These are phyloP conservation scores for Tricholoma terreum DNA, from an alignment of 768 basidiomycete species.

Conservation along the genomic window DNA sequence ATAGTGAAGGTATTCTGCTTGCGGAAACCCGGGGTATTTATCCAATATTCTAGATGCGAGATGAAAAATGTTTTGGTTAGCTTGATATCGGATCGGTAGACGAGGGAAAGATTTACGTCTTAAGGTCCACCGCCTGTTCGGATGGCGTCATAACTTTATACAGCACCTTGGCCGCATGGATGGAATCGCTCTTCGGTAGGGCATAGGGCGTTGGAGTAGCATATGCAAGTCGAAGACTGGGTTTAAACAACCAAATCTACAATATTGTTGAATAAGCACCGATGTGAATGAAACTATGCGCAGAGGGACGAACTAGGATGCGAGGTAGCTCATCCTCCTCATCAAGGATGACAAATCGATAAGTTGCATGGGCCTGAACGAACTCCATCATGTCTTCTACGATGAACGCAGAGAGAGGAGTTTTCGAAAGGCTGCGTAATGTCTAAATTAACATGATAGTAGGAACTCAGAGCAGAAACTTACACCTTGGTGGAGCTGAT, in stretches of 20 bases:
- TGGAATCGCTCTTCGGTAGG: conserved; percentile 59
- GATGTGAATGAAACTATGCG: background rate
- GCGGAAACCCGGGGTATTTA: conserved; percentile 78
- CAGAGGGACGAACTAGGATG: conserved; percentile 59
- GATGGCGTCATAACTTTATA: conserved; percentile 74
- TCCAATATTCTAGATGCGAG: conserved; percentile 46
- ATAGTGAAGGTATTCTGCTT: conserved; percentile 86
- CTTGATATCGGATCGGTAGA: background rate
- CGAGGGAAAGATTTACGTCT: conserved; percentile 37
- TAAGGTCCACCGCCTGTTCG: conserved; percentile 49
- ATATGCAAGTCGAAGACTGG: conserved; percentile 78
- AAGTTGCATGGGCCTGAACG: conserved; percentile 88
- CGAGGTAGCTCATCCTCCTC: conserved; percentile 81
- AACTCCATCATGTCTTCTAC: conserved; percentile 90
- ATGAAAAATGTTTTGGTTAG: background rate
- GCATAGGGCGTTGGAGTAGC: conserved; percentile 50
- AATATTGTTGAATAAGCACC: conserved; percentile 1
- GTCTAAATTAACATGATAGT: conserved; percentile 3
- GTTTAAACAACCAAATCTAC: conserved; percentile 95
- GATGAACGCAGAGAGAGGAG: conserved; percentile 83
- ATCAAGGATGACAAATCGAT: conserved; percentile 86
- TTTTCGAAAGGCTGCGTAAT: conserved; percentile 37
- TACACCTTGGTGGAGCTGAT: conserved; percentile 61
- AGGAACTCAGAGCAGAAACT: conserved; percentile 27
- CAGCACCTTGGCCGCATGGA: conserved; percentile 78